Percentiles rank a stretch among this genome's conserved stretches.
phyloP scores from a whole-genome alignment of 179 eudicot species.

The Vitellaria paradoxa region DNA sequence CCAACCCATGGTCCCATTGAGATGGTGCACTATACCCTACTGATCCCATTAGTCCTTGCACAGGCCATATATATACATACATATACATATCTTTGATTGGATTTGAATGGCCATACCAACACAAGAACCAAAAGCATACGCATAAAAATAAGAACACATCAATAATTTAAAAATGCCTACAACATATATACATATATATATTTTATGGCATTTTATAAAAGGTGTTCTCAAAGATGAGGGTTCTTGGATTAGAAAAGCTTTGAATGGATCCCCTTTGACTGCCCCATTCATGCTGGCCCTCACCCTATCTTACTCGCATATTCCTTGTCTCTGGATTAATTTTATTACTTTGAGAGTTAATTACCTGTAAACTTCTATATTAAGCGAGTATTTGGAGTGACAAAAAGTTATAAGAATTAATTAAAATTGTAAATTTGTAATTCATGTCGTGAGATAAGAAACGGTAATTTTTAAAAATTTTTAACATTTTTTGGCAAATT shows the following conservation, averaged over 20 bases:
- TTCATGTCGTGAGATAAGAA: too few species aligned
- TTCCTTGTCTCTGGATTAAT: background rate
- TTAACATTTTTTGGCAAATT: too few species aligned
- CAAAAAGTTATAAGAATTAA: too few species aligned
- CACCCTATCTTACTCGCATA: background rate
- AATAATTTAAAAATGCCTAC: background rate
- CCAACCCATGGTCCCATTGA: slow-evolving; percentile 10
- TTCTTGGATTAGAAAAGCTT: background rate
- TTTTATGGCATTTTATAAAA: background rate
- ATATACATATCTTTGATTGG: background rate
- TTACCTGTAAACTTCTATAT: too few species aligned
- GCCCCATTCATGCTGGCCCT: slow-evolving; percentile 5
- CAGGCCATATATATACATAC: background rate
- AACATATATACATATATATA: background rate
- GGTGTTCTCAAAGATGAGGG: background rate
- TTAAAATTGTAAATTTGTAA: too few species aligned
- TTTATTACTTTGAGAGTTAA: too few species aligned
- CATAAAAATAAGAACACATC: background rate
- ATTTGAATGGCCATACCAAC: slow-evolving; percentile 8
- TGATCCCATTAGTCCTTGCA: background rate
- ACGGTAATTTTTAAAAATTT: too few species aligned
- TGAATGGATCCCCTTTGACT: background rate
- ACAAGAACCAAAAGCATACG: background rate
- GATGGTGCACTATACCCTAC: background rate
- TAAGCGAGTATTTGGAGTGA: too few species aligned